Conservation (phyloP, 768 basidiomycete species). For the Fomitopsis serialis region DNA sequence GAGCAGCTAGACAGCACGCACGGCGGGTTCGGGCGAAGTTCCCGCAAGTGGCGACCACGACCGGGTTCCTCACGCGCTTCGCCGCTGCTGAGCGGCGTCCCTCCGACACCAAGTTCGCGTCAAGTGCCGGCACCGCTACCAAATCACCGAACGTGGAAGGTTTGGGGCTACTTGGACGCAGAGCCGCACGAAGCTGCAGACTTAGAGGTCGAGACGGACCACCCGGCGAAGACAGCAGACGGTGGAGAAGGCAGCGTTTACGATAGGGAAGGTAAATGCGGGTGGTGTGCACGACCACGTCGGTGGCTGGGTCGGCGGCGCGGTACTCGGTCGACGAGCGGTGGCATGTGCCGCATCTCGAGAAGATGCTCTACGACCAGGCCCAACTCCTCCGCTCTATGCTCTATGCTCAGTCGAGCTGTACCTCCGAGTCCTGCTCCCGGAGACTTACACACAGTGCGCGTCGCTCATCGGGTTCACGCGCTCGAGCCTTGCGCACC, state of each 20-base stretch:
- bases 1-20: constrained; percentile 22
- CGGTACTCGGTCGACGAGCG: constrained; percentile 35
- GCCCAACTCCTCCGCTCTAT: constrained; percentile 27
- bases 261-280: constrained; percentile 18
- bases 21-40: constrained; percentile 37
- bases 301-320: constrained; percentile 33
- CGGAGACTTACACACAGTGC: background rate
- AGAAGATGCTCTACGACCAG: constrained; percentile 37
- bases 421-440: constrained; percentile 15
- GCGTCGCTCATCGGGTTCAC: background rate
- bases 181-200: background rate
- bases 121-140: too few species aligned
- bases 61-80: constrained; percentile 18
- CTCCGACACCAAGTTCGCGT: too few species aligned
- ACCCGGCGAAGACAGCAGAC: constrained; percentile 5
- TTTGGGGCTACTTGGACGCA: background rate
- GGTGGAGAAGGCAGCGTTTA: constrained; percentile 18
- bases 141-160: background rate
- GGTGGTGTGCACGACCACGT: constrained; percentile 37
- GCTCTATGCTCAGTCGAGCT: too few species aligned
- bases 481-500: constrained; percentile 21
- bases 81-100: constrained; percentile 9
- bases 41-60: constrained; percentile 23
- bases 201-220: background rate
- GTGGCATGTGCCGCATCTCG: constrained; percentile 39